Evolutionary conservation across 2,329 filamentous ascomycete species (phyloP), one percentile per base, ranked within the genome.

Genomic region (Colletotrichum cuscutae): DNA sequence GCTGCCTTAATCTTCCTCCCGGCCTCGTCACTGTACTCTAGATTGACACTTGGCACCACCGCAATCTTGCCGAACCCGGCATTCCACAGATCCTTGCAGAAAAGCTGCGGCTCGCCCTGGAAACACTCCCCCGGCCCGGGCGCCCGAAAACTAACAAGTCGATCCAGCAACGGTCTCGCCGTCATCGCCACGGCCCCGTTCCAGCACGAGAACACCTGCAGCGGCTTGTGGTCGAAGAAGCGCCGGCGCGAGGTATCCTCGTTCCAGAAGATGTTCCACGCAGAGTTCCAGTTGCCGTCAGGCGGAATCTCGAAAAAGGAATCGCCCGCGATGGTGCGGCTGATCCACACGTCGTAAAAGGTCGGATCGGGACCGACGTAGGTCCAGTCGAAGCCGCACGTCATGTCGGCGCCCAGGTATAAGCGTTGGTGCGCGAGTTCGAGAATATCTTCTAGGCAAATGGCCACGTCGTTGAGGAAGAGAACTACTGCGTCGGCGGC

Each of bases 171-270:
- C 0, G 88, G 87, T 53, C 80, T 79, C 0, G 88, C 88, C 0
- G 80, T 80, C 64, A 91, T 85, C 0, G 83, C 84, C 0, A 83
- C 82, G 0, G 86, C 87, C 2, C 89, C 90, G 71, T 91, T 90
- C 89, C 89, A 91, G 78, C 90, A 91, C 1, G 88, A 78, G 71
- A 89, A 91, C 0, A 90, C 89, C 77, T 91, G 90, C 72, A 91
- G 87, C 1, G 89, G 88, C n/a, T 80, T 78, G 28, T 81, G 78
- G 0, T 73, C 72, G 0, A 73, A 58, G 65, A 84, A 84, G 3
- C 84, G 79, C 2, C 71, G 58, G 8, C 75, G 79, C 2, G 85
- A 78, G 0, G 77, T 78, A 0, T 78, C 76, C 32, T 88, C 82
- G 75, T 87, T 87, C 83, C 85, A 88, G 76, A 91, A 90, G 3